Conservation (phyloP, 371 early-diverging fungal genomes). For the Parasitella parasitica region DNA sequence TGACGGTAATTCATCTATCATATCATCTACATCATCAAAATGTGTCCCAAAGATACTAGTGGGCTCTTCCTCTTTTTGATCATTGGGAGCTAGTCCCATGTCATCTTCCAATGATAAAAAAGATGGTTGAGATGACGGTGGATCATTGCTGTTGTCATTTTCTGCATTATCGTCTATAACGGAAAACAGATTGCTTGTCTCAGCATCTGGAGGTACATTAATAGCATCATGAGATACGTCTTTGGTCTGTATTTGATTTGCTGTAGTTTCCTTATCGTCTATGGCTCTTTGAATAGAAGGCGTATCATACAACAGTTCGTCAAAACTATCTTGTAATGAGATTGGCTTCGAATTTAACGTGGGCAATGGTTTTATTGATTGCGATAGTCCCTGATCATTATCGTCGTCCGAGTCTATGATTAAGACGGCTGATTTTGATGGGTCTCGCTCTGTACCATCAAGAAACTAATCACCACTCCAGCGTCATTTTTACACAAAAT, state of each 20-base stretch:
- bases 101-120: background rate
- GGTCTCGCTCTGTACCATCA: slow-evolving; percentile 5
- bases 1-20: background rate
- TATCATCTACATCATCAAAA: background rate
- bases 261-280: background rate
- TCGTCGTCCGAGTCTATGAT: slow-evolving; percentile 30
- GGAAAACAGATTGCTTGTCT: background rate
- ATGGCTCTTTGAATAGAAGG: background rate
- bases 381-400: background rate
- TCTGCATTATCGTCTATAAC: background rate
- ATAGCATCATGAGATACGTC: background rate
- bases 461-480: too few relatives aligned
- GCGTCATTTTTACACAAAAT: too few relatives aligned
- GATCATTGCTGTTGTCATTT: background rate
- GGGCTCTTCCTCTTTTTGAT: background rate
- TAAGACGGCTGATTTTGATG: background rate
- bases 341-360: background rate
- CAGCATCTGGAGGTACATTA: background rate
- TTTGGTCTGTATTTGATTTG: background rate
- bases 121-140: background rate
- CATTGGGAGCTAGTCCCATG: background rate
- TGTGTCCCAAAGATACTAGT: background rate
- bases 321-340: background rate
- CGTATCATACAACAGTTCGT: background rate
- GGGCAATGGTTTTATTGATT: background rate